Evolutionary conservation across 2,329 filamentous ascomycete genomes (phyloP), one percentile per base, ranked within the genome.

Genomic region (Sporothrix luriei): DNA sequence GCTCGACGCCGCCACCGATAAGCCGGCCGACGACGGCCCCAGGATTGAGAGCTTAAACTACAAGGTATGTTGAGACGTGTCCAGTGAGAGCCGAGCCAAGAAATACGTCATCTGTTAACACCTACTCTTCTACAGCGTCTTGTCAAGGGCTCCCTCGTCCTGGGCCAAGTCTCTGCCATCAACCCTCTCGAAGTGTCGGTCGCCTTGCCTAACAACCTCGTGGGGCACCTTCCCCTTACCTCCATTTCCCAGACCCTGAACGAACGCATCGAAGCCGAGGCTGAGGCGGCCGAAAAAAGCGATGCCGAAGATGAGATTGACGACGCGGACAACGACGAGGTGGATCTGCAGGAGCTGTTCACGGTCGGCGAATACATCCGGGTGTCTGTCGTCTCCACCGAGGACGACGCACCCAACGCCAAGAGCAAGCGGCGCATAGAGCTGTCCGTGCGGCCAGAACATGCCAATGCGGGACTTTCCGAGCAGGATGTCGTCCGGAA

Each of bases 121-220:
- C 38, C 68, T 26, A 49, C 2, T 21, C 7, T 10, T 9, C 26
- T 54, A 1, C 77, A 95, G 92, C 92, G 91, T 77, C 82, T 99
- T 72, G 87, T 91, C 61, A 90, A 92, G 73, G 96, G 94, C 67
- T 94, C 93, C 65, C 84, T 97, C 69, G 88, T 99, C 0, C 89
- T 99, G 57, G 95, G 92, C 55, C 93, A 96, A 77, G 85, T 99
- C 71, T 90, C 88, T 52, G 88, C 90, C 72, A 93, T 99, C 78
- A 94, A 91, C 73, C 82, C 87, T 69, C 86, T 93, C 75, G 90
- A 96, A 76, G 82, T 99, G 74, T 88, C 90, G 61, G 82, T 99
- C 68, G 88, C 93, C 24, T 84, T 99, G 13, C 94, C 95, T 19
- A 99, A 99, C 81, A 98, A 97, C 78, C 86, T 99, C 43, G 90